Evolutionary conservation across 768 basidiomycete genomes (phyloP).

Genomic region (Lepiota subincarnata): DNA sequence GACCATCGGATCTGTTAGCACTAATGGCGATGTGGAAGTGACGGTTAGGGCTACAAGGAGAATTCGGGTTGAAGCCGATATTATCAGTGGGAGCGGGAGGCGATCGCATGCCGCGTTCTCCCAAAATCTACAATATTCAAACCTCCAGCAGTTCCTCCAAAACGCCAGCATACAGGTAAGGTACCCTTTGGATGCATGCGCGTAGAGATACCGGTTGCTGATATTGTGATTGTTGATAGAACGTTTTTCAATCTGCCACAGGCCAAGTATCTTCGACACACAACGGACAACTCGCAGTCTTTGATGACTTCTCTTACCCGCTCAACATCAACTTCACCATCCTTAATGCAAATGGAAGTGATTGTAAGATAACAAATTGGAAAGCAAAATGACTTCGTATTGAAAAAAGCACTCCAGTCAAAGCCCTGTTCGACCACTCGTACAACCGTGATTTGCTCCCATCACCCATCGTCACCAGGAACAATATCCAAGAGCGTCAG

Average conservation of each 20-base stretch:
- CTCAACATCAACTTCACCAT: conserved; percentile 41
- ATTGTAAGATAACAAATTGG: conserved; percentile 27
- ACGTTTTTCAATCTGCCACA: conserved; percentile 35
- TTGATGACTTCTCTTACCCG: conserved; percentile 43
- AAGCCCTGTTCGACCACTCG: conserved; percentile 59
- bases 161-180: conserved; percentile 40
- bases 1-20: conserved; percentile 37
- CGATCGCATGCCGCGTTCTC: conserved; percentile 51
- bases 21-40: conserved; percentile 51
- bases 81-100: conserved; percentile 59
- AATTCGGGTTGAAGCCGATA: conserved; percentile 57
- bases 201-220: background rate
- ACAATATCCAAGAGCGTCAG: conserved; percentile 57
- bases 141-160: conserved; percentile 58
- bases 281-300: conserved; percentile 33
- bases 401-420: conserved; percentile 32
- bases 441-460: conserved; percentile 59
- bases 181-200: background rate
- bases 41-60: conserved; percentile 57
- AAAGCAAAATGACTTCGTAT: conserved; percentile 3
- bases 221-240: conserved; percentile 22
- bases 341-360: conserved; percentile 28
- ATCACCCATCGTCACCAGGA: conserved; percentile 53
- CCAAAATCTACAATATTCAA: conserved; percentile 59
- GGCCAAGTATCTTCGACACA: conserved; percentile 37